phyloP scores from a whole-genome alignment of 2,329 filamentous ascomycete genomes.

The Aspergillus fischeri region DNA sequence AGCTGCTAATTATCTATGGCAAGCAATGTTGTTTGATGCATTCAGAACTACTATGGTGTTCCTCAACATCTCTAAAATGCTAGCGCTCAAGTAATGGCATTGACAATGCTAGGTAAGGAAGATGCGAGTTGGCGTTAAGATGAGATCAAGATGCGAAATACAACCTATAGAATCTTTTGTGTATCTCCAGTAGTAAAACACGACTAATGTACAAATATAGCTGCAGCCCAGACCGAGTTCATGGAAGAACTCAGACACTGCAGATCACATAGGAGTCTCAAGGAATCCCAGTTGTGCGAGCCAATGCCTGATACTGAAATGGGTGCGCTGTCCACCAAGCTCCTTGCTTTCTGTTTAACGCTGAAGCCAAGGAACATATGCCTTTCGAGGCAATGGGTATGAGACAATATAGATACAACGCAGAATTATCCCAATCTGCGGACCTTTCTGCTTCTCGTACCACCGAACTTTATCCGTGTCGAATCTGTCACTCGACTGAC shows the following conservation, averaged over 20 bases:
- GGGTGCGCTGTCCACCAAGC: background rate
- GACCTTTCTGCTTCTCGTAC: conserved; percentile 76
- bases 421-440: conserved; percentile 67
- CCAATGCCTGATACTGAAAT: background rate
- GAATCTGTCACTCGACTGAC: conserved; percentile 78
- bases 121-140: background rate
- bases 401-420: conserved; percentile 2
- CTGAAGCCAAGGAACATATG: background rate
- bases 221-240: background rate
- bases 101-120: background rate
- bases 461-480: conserved; percentile 93
- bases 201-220: background rate
- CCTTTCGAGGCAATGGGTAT: background rate
- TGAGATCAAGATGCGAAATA: background rate
- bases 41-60: background rate
- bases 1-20: background rate
- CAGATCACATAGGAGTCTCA: background rate
- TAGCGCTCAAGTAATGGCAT: background rate
- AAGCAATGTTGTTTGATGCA: background rate
- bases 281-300: background rate
- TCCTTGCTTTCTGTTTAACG: background rate
- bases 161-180: background rate
- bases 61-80: background rate
- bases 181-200: background rate
- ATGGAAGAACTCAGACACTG: background rate